Evolutionary conservation across 306 rosid genomes (phyloP).

Genomic region (Cyamopsis tetragonoloba): DNA sequence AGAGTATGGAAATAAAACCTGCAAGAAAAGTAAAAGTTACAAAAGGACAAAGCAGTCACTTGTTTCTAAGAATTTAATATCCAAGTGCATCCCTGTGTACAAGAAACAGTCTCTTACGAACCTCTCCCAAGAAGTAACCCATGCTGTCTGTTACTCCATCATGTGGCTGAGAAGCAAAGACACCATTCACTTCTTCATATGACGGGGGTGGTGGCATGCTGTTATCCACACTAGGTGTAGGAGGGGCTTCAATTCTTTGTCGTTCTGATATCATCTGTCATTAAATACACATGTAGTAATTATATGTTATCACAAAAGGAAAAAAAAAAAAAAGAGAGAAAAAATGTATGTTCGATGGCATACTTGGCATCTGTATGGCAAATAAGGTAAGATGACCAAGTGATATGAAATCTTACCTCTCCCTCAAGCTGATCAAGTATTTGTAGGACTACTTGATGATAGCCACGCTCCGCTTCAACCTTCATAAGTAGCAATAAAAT

Average conservation of each 20-base stretch:
- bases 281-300: constrained; percentile 21
- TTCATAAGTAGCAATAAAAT: constrained; percentile 35
- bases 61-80: background rate
- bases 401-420: constrained; percentile 49
- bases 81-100: background rate
- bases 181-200: constrained; percentile 84
- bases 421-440: constrained; percentile 93
- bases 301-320: constrained; percentile 21
- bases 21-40: constrained; percentile 28
- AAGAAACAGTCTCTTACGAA: constrained; percentile 28
- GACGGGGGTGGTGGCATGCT: constrained; percentile 87
- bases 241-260: constrained; percentile 92
- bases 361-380: background rate
- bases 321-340: background rate
- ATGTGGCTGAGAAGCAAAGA: constrained; percentile 62
- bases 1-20: constrained; percentile 73
- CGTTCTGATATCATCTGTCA: constrained; percentile 83
- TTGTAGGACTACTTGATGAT: constrained; percentile 84
- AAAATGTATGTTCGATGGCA: no score
- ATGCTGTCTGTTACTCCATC: constrained; percentile 68
- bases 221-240: constrained; percentile 56
- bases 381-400: background rate
- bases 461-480: constrained; percentile 87
- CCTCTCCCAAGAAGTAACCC: constrained; percentile 97
- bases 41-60: constrained; percentile 14